Conservation (phyloP, 495 filamentous ascomycete species). For the Polyplosphaeria fusca region DNA sequence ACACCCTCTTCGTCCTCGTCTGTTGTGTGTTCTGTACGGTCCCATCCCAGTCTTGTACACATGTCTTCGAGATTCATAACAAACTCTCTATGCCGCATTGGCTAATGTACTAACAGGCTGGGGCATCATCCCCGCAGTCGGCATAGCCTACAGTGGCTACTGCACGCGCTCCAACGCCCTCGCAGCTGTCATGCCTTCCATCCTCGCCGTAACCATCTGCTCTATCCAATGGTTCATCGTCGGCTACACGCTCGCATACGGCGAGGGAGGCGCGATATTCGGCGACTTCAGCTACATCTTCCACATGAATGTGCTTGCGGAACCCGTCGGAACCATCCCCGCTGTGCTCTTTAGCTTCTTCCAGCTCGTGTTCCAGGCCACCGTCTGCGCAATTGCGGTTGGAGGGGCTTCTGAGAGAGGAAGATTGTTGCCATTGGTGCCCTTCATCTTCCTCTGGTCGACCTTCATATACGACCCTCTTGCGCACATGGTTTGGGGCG, state of each 20-base stretch:
- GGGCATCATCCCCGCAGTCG: conserved; percentile 46
- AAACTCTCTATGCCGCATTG: neutral
- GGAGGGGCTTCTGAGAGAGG: conserved; percentile 34
- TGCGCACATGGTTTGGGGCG: conserved; percentile 49
- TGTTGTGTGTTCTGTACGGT: conserved; percentile 44
- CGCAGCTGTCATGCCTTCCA: conserved; percentile 48
- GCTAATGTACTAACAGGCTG: conserved; percentile 30
- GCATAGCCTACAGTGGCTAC: conserved; percentile 50
- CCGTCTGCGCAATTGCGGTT: conserved; percentile 35
- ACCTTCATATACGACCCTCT: conserved; percentile 49
- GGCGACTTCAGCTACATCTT: conserved; percentile 45
- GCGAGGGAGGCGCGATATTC: conserved; percentile 42
- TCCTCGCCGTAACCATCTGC: conserved; percentile 46
- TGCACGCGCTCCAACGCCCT: conserved; percentile 47
- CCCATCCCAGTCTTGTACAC: neutral
- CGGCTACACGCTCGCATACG: conserved; percentile 47
- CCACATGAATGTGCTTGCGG: conserved; percentile 42
- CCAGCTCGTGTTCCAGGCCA: conserved; percentile 38
- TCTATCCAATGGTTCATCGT: conserved; percentile 50
- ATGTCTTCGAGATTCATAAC: neutral
- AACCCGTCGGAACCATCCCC: conserved; percentile 43
- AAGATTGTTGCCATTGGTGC: conserved; percentile 27
- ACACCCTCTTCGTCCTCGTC: conserved; percentile 46
- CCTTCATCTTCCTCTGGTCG: conserved; percentile 43
- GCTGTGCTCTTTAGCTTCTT: conserved; percentile 35